A percentile compares a stretch with the other conserved stretches of the same genome.
phyloP scores from a whole-genome alignment of 805 yeast species.

The Candida silvicultrix region DNA sequence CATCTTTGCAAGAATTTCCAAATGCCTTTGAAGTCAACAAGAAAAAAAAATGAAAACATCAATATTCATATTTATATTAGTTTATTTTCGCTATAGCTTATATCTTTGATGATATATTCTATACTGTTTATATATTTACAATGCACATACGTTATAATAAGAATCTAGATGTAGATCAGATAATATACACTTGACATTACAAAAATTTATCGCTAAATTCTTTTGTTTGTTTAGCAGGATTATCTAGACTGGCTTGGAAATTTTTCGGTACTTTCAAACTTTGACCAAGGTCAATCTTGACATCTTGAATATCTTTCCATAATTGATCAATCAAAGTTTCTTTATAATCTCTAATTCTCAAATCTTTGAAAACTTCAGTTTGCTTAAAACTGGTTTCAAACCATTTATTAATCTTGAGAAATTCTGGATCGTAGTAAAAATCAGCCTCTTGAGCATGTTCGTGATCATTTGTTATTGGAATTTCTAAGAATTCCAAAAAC shows the following conservation, averaged over 20 bases:
- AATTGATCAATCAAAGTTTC: conserved; percentile 10
- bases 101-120: background rate
- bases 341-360: conserved; percentile 9
- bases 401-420: conserved; percentile 15
- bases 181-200: no score
- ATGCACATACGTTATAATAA: background rate
- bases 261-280: conserved; percentile 5
- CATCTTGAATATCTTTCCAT: conserved; percentile 9
- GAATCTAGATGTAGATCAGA: background rate
- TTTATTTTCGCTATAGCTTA: background rate
- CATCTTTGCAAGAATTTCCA: background rate
- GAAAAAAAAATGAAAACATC: background rate
- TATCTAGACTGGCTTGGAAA: conserved; percentile 9
- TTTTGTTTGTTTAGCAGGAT: conserved; percentile 12
- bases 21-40: background rate
- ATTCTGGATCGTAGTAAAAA: conserved; percentile 16
- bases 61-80: background rate
- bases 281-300: conserved; percentile 1
- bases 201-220: conserved; percentile 3
- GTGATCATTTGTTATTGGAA: conserved; percentile 28
- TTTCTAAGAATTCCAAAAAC: conserved; percentile 46
- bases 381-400: conserved; percentile 6
- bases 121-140: background rate
- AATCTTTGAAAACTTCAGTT: conserved; percentile 6
- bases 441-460: background rate